Conservation (phyloP, 2,329 filamentous ascomycete species). For the Aspergillus jensenii region DNA sequence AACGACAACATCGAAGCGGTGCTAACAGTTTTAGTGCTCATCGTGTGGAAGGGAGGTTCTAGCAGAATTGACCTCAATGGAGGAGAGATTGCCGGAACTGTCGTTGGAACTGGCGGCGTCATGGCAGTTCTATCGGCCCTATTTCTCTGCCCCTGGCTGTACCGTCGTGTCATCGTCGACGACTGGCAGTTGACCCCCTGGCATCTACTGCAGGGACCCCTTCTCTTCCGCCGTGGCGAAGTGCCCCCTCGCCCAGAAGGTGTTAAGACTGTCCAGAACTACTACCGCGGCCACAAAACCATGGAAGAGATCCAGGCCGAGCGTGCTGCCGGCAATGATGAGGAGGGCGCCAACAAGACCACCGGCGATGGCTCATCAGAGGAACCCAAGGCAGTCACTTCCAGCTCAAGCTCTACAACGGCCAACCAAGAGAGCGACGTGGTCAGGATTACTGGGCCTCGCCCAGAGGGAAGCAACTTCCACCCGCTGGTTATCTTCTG, state of each 20-base stretch:
- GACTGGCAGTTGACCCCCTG: constrained; percentile 17
- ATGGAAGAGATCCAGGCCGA: constrained; percentile 15
- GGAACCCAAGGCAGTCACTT: background rate
- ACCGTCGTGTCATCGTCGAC: constrained; percentile 13
- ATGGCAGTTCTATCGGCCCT: constrained; percentile 6
- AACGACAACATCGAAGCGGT: background rate
- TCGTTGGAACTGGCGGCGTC: constrained; percentile 16
- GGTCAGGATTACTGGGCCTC: constrained; percentile 13
- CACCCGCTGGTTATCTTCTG: constrained; percentile 18
- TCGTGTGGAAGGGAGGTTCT: constrained; percentile 21
- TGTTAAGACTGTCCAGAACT: constrained; percentile 12
- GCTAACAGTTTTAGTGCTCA: constrained; percentile 15
- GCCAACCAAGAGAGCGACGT: background rate
- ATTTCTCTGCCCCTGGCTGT: constrained; percentile 19
- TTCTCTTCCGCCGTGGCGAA: constrained; percentile 18
- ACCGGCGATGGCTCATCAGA: background rate
- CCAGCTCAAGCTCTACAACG: background rate
- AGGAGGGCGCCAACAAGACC: background rate
- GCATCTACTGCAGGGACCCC: constrained; percentile 16
- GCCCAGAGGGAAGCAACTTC: constrained; percentile 15
- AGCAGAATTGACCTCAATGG: constrained; percentile 15
- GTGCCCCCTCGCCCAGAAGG: constrained; percentile 11
- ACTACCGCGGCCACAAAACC: constrained; percentile 22
- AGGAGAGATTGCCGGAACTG: constrained; percentile 10
- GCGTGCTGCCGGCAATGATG: constrained; percentile 6